phyloP scores from a whole-genome alignment of 1,139 yeast genomes.

The Lodderomyces theae region DNA sequence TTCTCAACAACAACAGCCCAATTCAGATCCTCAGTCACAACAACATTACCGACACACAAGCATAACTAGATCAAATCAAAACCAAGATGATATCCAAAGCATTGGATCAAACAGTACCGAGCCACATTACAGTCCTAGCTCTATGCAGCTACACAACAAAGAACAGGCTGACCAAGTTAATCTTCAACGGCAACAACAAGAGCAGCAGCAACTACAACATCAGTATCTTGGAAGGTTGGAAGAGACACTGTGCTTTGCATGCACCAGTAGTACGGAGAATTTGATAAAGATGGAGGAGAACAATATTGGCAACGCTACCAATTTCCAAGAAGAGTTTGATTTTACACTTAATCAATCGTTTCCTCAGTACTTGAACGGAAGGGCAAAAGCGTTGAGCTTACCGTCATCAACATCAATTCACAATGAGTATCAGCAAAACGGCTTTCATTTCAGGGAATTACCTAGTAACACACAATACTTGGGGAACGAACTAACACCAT shows the following conservation, averaged over 20 bases:
- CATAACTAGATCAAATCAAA: not conserved
- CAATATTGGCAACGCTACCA: not conserved
- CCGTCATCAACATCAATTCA: conserved; percentile 1
- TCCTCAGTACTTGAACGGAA: not conserved
- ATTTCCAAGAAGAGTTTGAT: conserved; percentile 31
- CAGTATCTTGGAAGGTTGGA: not conserved
- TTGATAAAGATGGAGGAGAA: not conserved
- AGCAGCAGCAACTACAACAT: not conserved
- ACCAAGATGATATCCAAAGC: not conserved
- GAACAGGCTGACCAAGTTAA: not conserved
- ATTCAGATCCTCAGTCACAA: conserved; percentile 6
- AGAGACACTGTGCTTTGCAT: not conserved
- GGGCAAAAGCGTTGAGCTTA: conserved; percentile 2
- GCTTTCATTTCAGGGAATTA: not conserved
- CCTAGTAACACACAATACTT: conserved; percentile 5
- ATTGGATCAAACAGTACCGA: not conserved
- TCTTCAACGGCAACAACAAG: too few relatives aligned
- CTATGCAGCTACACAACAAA: not conserved
- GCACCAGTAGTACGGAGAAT: not conserved
- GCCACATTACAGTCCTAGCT: not conserved
- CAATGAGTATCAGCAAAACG: not conserved
- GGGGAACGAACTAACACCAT: not conserved
- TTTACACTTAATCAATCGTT: conserved; percentile 23
- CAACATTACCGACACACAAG: not conserved
- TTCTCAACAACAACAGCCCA: conserved; percentile 2